Percentiles rank a stretch among this genome's conserved stretches.
Evolutionary conservation across 768 basidiomycete species (phyloP).

Genomic region (Flagelloscypha sp.): DNA sequence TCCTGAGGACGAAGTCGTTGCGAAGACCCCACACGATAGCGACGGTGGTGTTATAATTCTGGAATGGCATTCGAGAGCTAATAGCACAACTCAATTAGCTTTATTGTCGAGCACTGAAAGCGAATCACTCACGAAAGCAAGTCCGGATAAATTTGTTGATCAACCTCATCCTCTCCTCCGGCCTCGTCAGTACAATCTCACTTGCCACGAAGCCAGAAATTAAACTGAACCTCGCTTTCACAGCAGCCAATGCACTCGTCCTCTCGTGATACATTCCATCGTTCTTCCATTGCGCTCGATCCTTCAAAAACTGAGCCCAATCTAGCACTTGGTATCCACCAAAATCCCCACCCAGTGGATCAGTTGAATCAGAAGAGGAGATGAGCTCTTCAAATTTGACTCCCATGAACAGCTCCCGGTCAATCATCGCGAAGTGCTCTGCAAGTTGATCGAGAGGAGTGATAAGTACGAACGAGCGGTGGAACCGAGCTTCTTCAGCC

Average conservation of each 20-base stretch:
- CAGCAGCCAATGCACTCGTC: slow-evolving; percentile 63
- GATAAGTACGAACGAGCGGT: slow-evolving; percentile 67
- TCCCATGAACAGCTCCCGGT: slow-evolving; percentile 76
- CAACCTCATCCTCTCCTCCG: slow-evolving; percentile 52
- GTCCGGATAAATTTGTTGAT: slow-evolving; percentile 74
- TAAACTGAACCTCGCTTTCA: slow-evolving; percentile 79
- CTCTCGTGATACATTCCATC: slow-evolving; percentile 51
- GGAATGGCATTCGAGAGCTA: slow-evolving; percentile 4
- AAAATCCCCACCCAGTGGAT: too few relatives aligned
- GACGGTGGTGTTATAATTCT: slow-evolving; percentile 78
- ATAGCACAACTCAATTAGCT: slow-evolving; percentile 4
- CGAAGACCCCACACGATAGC: slow-evolving; percentile 75
- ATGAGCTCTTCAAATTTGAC: slow-evolving; percentile 88
- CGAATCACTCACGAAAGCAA: slow-evolving; percentile 64
- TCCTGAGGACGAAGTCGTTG: slow-evolving; percentile 63
- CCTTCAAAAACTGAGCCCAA: slow-evolving; percentile 77
- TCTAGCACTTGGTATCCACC: slow-evolving; percentile 64
- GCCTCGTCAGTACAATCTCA: slow-evolving; percentile 72
- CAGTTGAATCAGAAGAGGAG: too few relatives aligned
- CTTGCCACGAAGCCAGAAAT: slow-evolving; percentile 73
- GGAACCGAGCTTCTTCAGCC: slow-evolving; percentile 32
- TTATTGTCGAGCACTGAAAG: slow-evolving; percentile 1
- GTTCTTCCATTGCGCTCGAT: slow-evolving; percentile 59
- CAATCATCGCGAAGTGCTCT: slow-evolving; percentile 80
- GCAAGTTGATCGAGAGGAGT: slow-evolving; percentile 57